phyloP scores from a whole-genome alignment of 208 protist species.

The Crithidia sp. region DNA sequence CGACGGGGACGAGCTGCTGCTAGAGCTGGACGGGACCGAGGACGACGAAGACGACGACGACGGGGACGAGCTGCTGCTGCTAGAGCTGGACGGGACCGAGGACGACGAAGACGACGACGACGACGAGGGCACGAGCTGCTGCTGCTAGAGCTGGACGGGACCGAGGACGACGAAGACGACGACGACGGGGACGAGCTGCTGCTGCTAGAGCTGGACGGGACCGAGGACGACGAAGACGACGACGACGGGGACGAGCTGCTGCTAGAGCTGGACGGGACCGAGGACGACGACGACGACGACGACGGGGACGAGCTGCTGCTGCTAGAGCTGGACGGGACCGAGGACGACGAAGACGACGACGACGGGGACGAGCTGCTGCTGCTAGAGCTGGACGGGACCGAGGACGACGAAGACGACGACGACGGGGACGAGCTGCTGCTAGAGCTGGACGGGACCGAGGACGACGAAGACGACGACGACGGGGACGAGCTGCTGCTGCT shows the following conservation, averaged over 20 bases:
- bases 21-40: neutral
- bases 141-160: neutral
- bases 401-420: slow-evolving; percentile 15
- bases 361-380: neutral
- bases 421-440: no score
- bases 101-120: slow-evolving; percentile 20
- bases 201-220: neutral
- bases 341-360: slow-evolving; percentile 16
- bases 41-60: slow-evolving; percentile 18
- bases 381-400: neutral
- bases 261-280: neutral
- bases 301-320: neutral
- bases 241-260: neutral
- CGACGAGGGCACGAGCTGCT: neutral
- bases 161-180: slow-evolving; percentile 15
- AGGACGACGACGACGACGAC: slow-evolving; percentile 16
- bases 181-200: neutral
- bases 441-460: no score
- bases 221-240: slow-evolving; percentile 15
- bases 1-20: neutral
- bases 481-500: neutral
- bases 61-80: neutral
- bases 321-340: neutral
- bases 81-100: neutral
- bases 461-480: no score